Evolutionary conservation across 2,329 filamentous ascomycete species (phyloP).

Genomic region (Alternaria hordeiaustralica): DNA sequence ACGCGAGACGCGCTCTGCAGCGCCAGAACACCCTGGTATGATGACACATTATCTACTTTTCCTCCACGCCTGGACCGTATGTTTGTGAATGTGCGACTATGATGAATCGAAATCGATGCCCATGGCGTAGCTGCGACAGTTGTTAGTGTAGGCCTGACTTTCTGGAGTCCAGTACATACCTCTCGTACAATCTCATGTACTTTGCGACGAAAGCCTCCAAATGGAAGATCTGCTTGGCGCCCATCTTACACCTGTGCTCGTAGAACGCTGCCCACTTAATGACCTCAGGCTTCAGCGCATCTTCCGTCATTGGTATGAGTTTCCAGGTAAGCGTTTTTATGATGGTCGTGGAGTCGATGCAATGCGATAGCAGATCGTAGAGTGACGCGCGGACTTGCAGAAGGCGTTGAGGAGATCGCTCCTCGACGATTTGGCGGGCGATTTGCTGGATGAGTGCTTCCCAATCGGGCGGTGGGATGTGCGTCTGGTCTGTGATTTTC

Average conservation of each 20-base stretch:
- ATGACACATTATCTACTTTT: neutral
- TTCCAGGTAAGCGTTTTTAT: conserved; percentile 96
- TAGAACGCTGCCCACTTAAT: conserved; percentile 97
- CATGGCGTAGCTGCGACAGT: conserved; percentile 64
- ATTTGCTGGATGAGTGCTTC: conserved; percentile 88
- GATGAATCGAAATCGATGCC: conserved; percentile 64
- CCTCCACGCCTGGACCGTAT: neutral
- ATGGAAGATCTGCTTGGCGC: conserved; percentile 96
- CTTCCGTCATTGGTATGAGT: conserved; percentile 84
- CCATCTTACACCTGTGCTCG: conserved; percentile 90
- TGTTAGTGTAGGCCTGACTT: conserved; percentile 1
- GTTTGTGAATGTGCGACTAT: neutral
- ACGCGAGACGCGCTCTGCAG: conserved; percentile 11
- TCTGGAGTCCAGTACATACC: conserved; percentile 59
- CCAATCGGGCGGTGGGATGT: conserved; percentile 95
- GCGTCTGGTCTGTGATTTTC: conserved; percentile 83
- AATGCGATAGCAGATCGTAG: conserved; percentile 97
- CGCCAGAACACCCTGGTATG: conserved; percentile 5
- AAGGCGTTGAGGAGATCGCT: conserved; percentile 89
- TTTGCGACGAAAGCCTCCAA: conserved; percentile 98
- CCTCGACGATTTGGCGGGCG: conserved; percentile 90
- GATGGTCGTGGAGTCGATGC: conserved; percentile 93
- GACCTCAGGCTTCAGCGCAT: conserved; percentile 87
- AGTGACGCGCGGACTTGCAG: conserved; percentile 88
- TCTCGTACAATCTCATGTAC: conserved; percentile 96